Evolutionary conservation across 257 asterid genomes (phyloP).

Genomic region (Penstemon newberryi): DNA sequence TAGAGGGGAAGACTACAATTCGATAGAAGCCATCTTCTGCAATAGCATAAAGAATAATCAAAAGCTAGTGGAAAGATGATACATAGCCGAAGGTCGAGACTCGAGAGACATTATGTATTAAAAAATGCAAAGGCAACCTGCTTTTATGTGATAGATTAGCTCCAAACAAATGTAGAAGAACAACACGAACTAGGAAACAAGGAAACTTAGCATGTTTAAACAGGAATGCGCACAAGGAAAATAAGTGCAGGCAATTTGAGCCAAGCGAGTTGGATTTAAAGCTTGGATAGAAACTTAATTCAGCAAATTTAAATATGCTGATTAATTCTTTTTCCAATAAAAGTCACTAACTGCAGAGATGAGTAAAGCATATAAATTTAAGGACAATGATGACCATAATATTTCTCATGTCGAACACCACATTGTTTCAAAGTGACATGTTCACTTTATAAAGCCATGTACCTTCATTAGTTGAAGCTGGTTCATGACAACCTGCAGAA

Average conservation of each 20-base stretch:
- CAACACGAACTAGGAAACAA: not conserved
- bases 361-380: conserved; percentile 6
- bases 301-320: not conserved
- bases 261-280: not conserved
- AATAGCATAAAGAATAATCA: conserved; percentile 4
- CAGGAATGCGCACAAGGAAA: not conserved
- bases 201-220: conserved; percentile 7
- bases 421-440: not conserved
- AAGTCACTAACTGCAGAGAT: not conserved
- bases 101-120: not conserved
- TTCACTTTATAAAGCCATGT: conserved; percentile 27
- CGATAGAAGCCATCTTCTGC: not conserved
- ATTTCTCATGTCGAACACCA: too few relatives aligned
- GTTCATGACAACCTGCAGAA: conserved; percentile 61
- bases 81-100: not conserved
- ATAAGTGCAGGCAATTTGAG: not conserved
- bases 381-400: not conserved
- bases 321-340: not conserved
- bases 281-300: conserved; percentile 11
- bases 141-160: not conserved
- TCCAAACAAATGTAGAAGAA: not conserved
- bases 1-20: not conserved
- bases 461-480: conserved; percentile 55
- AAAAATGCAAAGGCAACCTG: not conserved
- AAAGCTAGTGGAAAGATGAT: conserved; percentile 7